Base-by-base conservation (phyloP, 2,329 filamentous ascomycete genomes). In the Fusarium armeniacum region DNA sequence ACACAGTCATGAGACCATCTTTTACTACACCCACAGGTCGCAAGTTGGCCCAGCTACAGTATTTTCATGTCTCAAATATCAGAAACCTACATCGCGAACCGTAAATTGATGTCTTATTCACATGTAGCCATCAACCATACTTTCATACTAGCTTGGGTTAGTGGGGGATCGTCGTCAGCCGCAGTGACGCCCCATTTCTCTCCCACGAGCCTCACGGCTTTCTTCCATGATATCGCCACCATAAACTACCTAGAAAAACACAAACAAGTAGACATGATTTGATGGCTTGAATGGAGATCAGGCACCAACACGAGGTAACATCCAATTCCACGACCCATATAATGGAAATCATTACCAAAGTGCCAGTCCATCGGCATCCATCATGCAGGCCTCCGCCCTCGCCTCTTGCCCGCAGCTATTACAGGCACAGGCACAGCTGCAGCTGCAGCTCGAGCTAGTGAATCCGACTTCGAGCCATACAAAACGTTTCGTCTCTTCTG, bases 91-190 rank as follows among this genome's bases (percentile, higher is more conserved):
- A 47, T 46, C 50, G 65, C 20, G 24, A 38, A 60, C 54, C 24
- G 30, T 40, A 41, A 40, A 41, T 59, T 41, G 30, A 68, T 68
- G 43, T 56, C 61, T 69, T 57, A 35, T 50, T 35, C 32, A 12
- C n/a, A 40, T 40, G 15, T 32, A 54, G 38, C 16, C 38, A 36
- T 47, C 52, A 62, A 56, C 45, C 38, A 66, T 20, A 64, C 43
- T 45, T 51, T 26, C 26, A 38, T 20, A 20, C 35, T 40, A 41
- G 41, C 43, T 18, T 33, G 50, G 33, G 33, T 51, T 62, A 32
- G 67, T 47, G 67, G 58, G 67, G 67, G 67, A 70, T 70, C 67
- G 47, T 46, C 67, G 59, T 69, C 67, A 71, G 67, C 63, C 67
- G 58, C 62, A 40, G 40, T 30, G 26, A 26, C 45, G 61, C 67